Conservation (phyloP, 495 filamentous ascomycete species). For the Podospora pseudoanserina region DNA sequence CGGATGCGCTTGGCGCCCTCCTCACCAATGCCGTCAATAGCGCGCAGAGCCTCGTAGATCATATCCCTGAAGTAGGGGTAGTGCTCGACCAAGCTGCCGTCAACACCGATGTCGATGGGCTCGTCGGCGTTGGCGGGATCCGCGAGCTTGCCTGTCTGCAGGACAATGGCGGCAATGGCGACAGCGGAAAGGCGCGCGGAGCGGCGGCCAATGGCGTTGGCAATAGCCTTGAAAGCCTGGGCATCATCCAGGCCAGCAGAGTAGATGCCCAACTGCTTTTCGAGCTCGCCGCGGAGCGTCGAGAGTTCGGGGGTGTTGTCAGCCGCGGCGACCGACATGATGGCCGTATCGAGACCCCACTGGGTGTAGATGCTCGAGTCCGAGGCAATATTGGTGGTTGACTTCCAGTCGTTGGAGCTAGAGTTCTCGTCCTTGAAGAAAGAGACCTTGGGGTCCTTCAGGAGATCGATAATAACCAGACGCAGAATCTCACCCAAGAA, state of each 20-base stretch:
- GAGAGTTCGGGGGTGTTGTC: slow-evolving; percentile 63
- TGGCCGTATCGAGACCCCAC: slow-evolving; percentile 86
- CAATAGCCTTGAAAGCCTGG: slow-evolving; percentile 72
- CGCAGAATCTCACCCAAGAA: slow-evolving; percentile 94
- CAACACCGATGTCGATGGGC: slow-evolving; percentile 82
- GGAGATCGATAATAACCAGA: slow-evolving; percentile 63
- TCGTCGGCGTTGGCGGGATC: slow-evolving; percentile 46
- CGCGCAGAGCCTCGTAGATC: slow-evolving; percentile 67
- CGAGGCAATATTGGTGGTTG: slow-evolving; percentile 62
- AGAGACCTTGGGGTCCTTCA: slow-evolving; percentile 55
- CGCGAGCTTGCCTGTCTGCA: slow-evolving; percentile 66
- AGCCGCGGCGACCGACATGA: slow-evolving; percentile 75
- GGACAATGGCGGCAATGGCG: slow-evolving; percentile 75
- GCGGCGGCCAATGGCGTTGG: slow-evolving; percentile 79
- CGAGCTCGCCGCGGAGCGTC: slow-evolving; percentile 69
- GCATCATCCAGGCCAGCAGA: slow-evolving; percentile 72
- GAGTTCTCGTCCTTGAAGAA: slow-evolving; percentile 69
- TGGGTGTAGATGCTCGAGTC: slow-evolving; percentile 66
- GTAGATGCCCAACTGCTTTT: slow-evolving; percentile 67
- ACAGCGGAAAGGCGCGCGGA: slow-evolving; percentile 86
- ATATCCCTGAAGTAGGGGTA: slow-evolving; percentile 83
- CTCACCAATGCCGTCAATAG: slow-evolving; percentile 66
- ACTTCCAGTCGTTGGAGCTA: slow-evolving; percentile 59
- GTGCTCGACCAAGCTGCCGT: slow-evolving; percentile 86
- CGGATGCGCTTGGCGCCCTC: slow-evolving; percentile 73